Conservation (phyloP, 345 rosid genomes). For the Eucalyptus paniculata region DNA sequence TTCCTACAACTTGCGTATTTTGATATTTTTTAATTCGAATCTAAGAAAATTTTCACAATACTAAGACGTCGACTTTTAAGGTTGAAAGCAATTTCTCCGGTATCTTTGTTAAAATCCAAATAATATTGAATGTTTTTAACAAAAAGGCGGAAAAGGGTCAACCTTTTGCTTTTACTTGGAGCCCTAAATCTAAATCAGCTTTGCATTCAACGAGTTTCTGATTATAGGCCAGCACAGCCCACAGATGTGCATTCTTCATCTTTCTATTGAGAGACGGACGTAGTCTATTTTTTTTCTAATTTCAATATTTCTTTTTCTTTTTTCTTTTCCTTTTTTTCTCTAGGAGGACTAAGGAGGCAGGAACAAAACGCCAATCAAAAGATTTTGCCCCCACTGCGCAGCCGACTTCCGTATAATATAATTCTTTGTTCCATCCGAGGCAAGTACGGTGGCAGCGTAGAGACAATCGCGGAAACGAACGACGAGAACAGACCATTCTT, state of each 20-base stretch:
- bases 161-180: not conserved
- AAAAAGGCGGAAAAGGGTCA: not conserved
- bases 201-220: not conserved
- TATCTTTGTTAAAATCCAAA: not conserved
- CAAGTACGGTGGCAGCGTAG: not conserved
- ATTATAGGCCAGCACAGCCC: not conserved
- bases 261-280: not conserved
- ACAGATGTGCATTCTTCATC: not conserved
- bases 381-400: not conserved
- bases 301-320: not conserved
- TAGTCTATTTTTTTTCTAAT: not conserved
- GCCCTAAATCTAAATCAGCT: not conserved
- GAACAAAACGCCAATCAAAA: not conserved
- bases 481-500: not conserved
- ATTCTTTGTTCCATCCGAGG: not conserved
- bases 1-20: not conserved
- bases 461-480: not conserved
- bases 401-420: not conserved
- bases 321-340: not conserved
- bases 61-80: accelerated
- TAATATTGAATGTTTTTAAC: not conserved
- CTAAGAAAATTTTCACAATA: not conserved
- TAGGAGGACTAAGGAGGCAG: not conserved
- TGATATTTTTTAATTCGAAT: not conserved
- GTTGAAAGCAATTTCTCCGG: accelerated